A percentile compares a stretch with the other conserved stretches of the same genome.
These are phyloP conservation scores for Lachnellula subtilissima DNA, from an alignment of 2,329 filamentous ascomycete genomes.

Conservation along the genomic window DNA sequence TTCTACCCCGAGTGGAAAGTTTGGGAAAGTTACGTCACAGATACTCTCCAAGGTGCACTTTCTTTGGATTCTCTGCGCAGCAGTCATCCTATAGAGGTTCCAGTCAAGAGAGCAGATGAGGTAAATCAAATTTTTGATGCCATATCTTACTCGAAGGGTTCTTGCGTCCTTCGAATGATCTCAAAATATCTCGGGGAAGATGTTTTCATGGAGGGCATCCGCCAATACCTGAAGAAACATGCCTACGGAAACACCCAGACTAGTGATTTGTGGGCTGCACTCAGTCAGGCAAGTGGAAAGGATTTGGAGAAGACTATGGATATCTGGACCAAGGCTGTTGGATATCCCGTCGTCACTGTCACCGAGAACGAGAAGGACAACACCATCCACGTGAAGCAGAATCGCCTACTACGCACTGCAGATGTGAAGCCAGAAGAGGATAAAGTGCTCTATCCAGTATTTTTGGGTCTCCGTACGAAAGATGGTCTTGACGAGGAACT, in stretches of 20 bases:
- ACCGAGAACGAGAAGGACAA: constrained; percentile 67
- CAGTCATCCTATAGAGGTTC: constrained; percentile 94
- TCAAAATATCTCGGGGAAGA: constrained; percentile 93
- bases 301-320: constrained; percentile 87
- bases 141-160: constrained; percentile 96
- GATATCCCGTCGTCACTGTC: constrained; percentile 85
- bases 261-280: constrained; percentile 81
- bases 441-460: constrained; percentile 79
- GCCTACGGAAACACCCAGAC: constrained; percentile 95
- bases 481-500: constrained; percentile 75
- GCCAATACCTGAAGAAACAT: constrained; percentile 89
- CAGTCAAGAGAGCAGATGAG: constrained; percentile 90
- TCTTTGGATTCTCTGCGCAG: constrained; percentile 86
- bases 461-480: constrained; percentile 79
- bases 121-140: constrained; percentile 98
- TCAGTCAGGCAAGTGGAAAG: constrained; percentile 86
- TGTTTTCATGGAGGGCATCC: constrained; percentile 84
- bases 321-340: constrained; percentile 95
- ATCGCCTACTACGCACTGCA: constrained; percentile 86
- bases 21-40: constrained; percentile 91
- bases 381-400: constrained; percentile 84
- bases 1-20: constrained; percentile 99
- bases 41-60: constrained; percentile 83
- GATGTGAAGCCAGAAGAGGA: constrained; percentile 95
- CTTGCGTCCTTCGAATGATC: constrained; percentile 93